Percentiles rank a stretch among this genome's conserved stretches.
These are phyloP conservation scores for Cornus florida DNA, from an alignment of 148 eudicot genomes.

Conservation along the genomic window DNA sequence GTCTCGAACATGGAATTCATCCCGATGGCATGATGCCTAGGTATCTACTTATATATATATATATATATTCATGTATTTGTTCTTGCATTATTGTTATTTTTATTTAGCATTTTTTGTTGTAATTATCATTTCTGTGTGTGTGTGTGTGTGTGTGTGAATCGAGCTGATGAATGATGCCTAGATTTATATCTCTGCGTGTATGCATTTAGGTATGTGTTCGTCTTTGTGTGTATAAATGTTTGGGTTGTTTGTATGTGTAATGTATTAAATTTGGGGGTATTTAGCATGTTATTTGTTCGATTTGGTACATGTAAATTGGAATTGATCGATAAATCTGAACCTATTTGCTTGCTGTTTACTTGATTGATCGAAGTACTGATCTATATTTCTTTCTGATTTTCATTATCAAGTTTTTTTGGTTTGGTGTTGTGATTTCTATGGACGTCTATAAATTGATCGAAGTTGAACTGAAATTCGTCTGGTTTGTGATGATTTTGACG, in stretches of 20 bases:
- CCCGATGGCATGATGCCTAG: slow-evolving; percentile 57
- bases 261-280: background rate
- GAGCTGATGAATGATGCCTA: background rate
- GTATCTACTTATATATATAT: slow-evolving; percentile 7
- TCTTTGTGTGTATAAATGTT: background rate
- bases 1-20: slow-evolving; percentile 57
- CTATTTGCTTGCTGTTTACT: background rate
- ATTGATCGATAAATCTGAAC: background rate
- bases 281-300: background rate
- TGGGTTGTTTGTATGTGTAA: no score
- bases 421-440: background rate
- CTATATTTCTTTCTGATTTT: background rate
- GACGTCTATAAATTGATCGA: background rate
- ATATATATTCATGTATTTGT: background rate
- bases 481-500: background rate
- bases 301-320: background rate
- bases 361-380: background rate
- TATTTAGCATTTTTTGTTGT: background rate
- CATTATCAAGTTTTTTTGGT: background rate
- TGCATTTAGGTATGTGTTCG: background rate
- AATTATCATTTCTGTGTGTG: background rate
- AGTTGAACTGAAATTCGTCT: background rate
- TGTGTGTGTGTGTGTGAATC: no score
- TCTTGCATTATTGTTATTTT: background rate
- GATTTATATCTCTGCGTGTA: no score